Evolutionary conservation across 257 asterid species (phyloP), one percentile per base, ranked within the genome.

Genomic region (Solanum sejunctum): DNA sequence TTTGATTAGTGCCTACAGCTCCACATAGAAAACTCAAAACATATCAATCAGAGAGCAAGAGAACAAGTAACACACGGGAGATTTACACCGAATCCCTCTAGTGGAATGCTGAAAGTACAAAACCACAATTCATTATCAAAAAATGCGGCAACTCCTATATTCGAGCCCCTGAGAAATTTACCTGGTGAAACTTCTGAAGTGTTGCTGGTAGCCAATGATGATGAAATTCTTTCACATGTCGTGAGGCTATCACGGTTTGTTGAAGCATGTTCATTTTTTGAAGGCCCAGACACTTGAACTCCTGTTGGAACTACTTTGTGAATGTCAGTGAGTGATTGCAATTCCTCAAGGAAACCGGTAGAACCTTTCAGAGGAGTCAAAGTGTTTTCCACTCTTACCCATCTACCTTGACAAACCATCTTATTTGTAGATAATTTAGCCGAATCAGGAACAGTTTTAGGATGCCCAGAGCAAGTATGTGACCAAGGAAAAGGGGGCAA

Each of bases 401-500:
- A 96, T 88, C 93, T 91, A 78, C 97, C 98, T 64, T 88, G 95
- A 90, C 99, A 96, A 79, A 86, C 58, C 72, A 92, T 85, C 88
- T 94, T 93, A 87, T 84, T 88, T 71, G 93, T 82, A 84, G 98
- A 86, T 82, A 90, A 83, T 86, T 94, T 96, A 52, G 86, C 88
- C 32, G 98, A 88, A 87, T 96, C 99, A 52, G 93, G 85, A 82
- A 91, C 92, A 85, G 89, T 88, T 91, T 93, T 96, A 71, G 81
- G 89, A 85, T 93, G 90, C 75, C 95, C 97, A 36, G 94, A 88
- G 82, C 91, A 90, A 60, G 93, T 86, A 82, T 93, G 92, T 20
- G 99, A 96, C 98, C 99, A 96, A 72, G 97, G 88, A 88, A 96
- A 96, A 87, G 98, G 97, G 26, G 97, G 97, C 91, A 95, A 88